Conservation (phyloP, 208 protist species). For the Crithidia thermophila region DNA sequence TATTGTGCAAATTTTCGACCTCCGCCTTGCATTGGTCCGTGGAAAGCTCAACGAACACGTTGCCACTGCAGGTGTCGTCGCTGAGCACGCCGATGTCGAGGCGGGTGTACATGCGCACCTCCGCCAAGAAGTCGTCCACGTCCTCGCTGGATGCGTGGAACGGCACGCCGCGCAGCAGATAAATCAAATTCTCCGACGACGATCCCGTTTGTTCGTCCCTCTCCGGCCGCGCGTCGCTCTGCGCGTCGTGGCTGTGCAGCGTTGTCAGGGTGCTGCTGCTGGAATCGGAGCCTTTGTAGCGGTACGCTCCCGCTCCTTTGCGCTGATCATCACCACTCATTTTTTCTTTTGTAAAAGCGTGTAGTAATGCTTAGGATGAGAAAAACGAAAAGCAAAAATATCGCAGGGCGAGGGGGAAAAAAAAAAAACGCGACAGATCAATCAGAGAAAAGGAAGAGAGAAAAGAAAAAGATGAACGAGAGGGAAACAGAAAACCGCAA, state of each 20-base stretch:
- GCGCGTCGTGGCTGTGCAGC: too few relatives aligned
- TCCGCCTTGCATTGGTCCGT: background rate
- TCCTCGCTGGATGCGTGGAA: conserved; percentile 59
- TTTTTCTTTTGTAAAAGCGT: background rate
- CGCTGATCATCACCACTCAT: too few relatives aligned
- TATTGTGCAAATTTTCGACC: conserved; percentile 4
- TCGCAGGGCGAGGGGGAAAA: too few relatives aligned
- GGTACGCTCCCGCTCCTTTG: too few relatives aligned
- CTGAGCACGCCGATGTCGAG: conserved; percentile 50
- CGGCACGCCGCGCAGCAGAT: conserved; percentile 76
- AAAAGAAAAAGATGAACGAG: background rate
- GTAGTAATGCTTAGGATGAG: background rate
- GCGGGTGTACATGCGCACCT: conserved; percentile 33
- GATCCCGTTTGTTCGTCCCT: too few relatives aligned
- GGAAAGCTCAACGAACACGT: conserved; percentile 69
- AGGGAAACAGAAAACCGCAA: background rate
- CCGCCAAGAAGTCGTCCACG: conserved; percentile 49
- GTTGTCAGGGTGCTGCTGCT: too few relatives aligned
- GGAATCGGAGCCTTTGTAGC: too few relatives aligned
- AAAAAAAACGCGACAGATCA: background rate
- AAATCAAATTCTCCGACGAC: conserved; percentile 38
- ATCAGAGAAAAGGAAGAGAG: background rate
- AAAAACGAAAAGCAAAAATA: background rate
- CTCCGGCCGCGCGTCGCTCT: too few relatives aligned
- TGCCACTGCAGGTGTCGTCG: conserved; percentile 55